These are phyloP conservation scores for Tylopilus plumbeoviolaceoides DNA, from an alignment of 768 basidiomycete species.

Conservation along the genomic window DNA sequence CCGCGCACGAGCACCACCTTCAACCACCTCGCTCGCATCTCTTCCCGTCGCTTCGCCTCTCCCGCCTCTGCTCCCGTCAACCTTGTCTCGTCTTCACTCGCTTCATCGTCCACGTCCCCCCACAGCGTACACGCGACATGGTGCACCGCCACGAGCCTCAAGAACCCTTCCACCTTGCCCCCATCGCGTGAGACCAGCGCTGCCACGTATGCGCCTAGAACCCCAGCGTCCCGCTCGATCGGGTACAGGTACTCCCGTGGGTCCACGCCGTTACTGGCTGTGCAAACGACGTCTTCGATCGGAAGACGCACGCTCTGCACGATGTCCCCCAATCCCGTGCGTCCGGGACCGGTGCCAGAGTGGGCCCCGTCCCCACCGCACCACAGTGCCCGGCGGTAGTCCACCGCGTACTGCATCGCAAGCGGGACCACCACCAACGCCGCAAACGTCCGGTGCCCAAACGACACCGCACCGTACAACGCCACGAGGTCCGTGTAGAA, in stretches of 20 bases:
- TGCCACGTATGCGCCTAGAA: conserved; percentile 61
- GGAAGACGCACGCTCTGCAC: conserved; percentile 55
- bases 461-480: conserved; percentile 90
- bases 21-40: conserved; percentile 42
- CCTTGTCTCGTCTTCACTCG: conserved; percentile 1
- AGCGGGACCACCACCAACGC: conserved; percentile 72
- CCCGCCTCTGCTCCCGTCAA: conserved; percentile 11
- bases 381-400: conserved; percentile 86
- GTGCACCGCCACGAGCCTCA: conserved; percentile 67
- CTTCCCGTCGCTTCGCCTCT: conserved; percentile 30
- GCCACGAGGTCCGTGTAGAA: conserved; percentile 89
- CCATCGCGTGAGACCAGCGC: conserved; percentile 36
- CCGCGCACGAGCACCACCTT: conserved; percentile 51
- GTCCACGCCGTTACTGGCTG: conserved; percentile 22
- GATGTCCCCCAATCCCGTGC: conserved; percentile 4
- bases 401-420: conserved; percentile 69
- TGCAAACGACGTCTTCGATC: conserved; percentile 45
- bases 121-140: conserved; percentile 76
- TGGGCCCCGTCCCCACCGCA: conserved; percentile 51
- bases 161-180: conserved; percentile 47
- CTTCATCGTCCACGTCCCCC: conserved; percentile 49
- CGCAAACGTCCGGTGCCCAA: conserved; percentile 73
- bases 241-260: conserved; percentile 69
- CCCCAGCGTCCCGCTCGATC: conserved; percentile 54
- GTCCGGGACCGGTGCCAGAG: not conserved